Conservation (phyloP, 345 rosid species). For the Rhizophora apiculata region DNA sequence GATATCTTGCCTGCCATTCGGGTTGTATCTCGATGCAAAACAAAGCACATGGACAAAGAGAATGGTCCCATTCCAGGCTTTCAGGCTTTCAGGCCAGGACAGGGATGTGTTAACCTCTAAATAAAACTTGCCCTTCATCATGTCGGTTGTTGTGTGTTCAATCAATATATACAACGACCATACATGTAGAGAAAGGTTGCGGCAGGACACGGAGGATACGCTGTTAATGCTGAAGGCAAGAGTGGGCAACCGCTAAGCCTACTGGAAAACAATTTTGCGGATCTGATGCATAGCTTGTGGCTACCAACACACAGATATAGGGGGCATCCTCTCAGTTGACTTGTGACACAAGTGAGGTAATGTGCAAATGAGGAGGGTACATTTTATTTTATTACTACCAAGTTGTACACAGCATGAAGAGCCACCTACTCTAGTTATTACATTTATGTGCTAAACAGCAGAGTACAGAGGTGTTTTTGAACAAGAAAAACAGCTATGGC, state of each 20-base stretch:
- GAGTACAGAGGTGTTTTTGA: no score
- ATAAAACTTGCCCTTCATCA: neutral
- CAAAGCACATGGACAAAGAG: neutral
- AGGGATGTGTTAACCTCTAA: slow-evolving; percentile 8
- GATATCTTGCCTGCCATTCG: no score
- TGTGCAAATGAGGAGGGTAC: no score
- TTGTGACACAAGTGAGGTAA: neutral
- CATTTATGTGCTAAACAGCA: no score
- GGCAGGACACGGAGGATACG: neutral
- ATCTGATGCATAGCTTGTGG: neutral
- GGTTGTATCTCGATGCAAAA: neutral
- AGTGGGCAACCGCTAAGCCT: slow-evolving; percentile 13
- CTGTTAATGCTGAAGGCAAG: neutral
- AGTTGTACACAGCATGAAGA: no score
- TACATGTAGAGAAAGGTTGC: slow-evolving; percentile 12
- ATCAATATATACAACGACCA: neutral
- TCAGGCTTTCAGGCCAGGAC: neutral
- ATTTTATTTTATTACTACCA: no score
- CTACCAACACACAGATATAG: neutral
- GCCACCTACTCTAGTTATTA: no score
- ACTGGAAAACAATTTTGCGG: neutral
- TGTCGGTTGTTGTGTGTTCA: neutral
- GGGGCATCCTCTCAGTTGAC: neutral
- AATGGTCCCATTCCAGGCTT: neutral
- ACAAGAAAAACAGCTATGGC: no score